Evolutionary conservation across 495 filamentous ascomycete species (phyloP).

Genomic region (Xylaria grammica): DNA sequence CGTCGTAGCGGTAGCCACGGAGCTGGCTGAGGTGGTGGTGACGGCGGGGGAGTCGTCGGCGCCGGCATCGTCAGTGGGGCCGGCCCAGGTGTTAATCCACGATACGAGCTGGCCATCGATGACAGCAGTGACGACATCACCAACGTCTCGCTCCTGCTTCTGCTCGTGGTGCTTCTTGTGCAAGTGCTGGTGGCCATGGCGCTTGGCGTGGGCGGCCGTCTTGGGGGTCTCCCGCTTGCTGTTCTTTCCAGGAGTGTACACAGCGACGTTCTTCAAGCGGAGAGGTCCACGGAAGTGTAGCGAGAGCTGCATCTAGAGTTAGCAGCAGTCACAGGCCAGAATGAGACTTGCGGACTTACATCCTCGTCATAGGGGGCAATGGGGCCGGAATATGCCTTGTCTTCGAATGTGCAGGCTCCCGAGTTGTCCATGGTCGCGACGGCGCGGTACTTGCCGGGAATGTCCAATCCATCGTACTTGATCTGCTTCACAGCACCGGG

Average conservation of each 20-base stretch:
- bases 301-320: slow-evolving; percentile 57
- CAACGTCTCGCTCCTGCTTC: slow-evolving; percentile 28
- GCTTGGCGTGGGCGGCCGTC: slow-evolving; percentile 38
- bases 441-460: slow-evolving; percentile 61
- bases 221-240: slow-evolving; percentile 34
- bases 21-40: slow-evolving; percentile 15
- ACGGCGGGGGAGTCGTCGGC: slow-evolving; percentile 7
- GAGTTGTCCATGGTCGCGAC: slow-evolving; percentile 62
- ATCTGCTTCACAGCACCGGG: slow-evolving; percentile 59
- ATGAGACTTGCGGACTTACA: slow-evolving; percentile 48
- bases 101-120: slow-evolving; percentile 66
- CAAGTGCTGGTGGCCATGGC: slow-evolving; percentile 43
- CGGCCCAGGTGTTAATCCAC: slow-evolving; percentile 69
- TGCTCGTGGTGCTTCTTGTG: slow-evolving; percentile 38
- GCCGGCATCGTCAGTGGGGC: slow-evolving; percentile 26
- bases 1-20: slow-evolving; percentile 1
- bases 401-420: slow-evolving; percentile 58
- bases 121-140: slow-evolving; percentile 56
- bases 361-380: slow-evolving; percentile 70
- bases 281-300: slow-evolving; percentile 73
- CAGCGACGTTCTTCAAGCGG: slow-evolving; percentile 64
- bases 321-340: slow-evolving; percentile 17
- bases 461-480: slow-evolving; percentile 63
- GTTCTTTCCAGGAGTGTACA: slow-evolving; percentile 55
- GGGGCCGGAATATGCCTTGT: slow-evolving; percentile 58